Percentiles rank a stretch among this genome's conserved stretches.
Evolutionary conservation across 371 early-diverging fungal species (phyloP).

Genomic region (Rhizoclosmatium hyalinum): DNA sequence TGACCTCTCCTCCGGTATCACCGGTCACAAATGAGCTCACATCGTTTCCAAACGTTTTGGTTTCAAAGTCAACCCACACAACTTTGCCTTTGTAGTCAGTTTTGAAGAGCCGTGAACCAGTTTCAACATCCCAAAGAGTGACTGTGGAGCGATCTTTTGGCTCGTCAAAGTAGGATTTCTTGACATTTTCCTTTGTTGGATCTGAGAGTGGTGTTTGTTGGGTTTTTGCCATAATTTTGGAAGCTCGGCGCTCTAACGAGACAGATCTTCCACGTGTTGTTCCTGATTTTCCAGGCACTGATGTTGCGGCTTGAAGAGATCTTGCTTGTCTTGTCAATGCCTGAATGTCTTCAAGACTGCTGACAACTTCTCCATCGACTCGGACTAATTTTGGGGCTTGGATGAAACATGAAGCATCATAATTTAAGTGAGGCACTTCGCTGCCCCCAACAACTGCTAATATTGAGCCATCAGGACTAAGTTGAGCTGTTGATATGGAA

Average conservation of each 20-base stretch:
- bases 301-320: constrained; percentile 4
- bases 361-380: not conserved
- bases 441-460: constrained; percentile 20
- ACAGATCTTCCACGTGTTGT: not conserved
- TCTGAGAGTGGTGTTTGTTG: not conserved
- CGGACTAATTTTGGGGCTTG: not conserved
- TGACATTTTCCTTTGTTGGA: not conserved
- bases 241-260: not conserved
- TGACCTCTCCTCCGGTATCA: constrained; percentile 15
- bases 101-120: not conserved
- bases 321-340: not conserved
- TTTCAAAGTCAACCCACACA: constrained; percentile 18
- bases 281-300: not conserved
- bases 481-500: constrained; percentile 15
- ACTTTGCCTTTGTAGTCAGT: not conserved
- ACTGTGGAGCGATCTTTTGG: not conserved
- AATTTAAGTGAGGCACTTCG: not conserved
- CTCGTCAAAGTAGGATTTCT: constrained; percentile 13
- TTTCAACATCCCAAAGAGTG: constrained; percentile 9
- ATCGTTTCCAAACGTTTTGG: not conserved
- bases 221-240: not conserved
- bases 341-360: constrained; percentile 7
- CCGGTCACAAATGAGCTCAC: constrained; percentile 20
- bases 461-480: constrained; percentile 10
- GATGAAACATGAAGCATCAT: constrained; percentile 7